Conservation (phyloP, 2,329 filamentous ascomycete species). For the Colletotrichum falcatum region DNA sequence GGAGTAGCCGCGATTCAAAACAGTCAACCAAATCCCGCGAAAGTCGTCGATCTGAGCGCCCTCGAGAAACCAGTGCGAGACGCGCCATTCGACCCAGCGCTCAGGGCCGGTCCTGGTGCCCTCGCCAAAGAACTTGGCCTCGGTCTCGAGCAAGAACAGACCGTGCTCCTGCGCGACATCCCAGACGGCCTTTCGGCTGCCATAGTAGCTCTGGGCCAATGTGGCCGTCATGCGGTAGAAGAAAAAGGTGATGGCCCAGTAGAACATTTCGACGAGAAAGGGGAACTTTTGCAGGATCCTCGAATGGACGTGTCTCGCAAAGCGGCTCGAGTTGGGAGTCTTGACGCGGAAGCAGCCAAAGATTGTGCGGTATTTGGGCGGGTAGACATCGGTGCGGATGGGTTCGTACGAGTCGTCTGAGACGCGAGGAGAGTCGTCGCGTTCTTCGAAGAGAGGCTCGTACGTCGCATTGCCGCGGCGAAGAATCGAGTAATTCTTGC, state of each 20-base stretch:
- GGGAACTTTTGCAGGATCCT: constrained; percentile 74
- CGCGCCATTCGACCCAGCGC: constrained; percentile 57
- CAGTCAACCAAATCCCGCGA: constrained; percentile 54
- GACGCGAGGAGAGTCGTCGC: constrained; percentile 43
- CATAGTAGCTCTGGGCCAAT: constrained; percentile 63
- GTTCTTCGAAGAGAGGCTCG: constrained; percentile 44
- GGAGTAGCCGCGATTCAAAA: constrained; percentile 69
- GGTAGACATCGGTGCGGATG: constrained; percentile 46
- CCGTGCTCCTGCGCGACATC: constrained; percentile 67
- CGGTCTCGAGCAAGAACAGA: constrained; percentile 65
- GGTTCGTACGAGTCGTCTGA: constrained; percentile 43
- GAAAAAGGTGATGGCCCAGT: constrained; percentile 75
- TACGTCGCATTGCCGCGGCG: constrained; percentile 41
- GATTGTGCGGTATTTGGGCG: constrained; percentile 62
- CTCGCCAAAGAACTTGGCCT: constrained; percentile 60
- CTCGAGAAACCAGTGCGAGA: constrained; percentile 67
- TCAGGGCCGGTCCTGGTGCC: constrained; percentile 50
- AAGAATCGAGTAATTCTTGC: constrained; percentile 52
- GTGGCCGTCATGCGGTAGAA: constrained; percentile 72
- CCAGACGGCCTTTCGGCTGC: constrained; percentile 54
- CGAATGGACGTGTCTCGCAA: constrained; percentile 69
- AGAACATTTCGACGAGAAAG: constrained; percentile 80
- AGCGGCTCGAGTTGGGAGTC: constrained; percentile 72
- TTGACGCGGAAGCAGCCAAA: constrained; percentile 60
- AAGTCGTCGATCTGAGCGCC: constrained; percentile 37